Percentiles rank a stretch among this genome's conserved stretches.
phyloP scores from a whole-genome alignment of 2,329 filamentous ascomycete species.

The Clathrospora elynae region DNA sequence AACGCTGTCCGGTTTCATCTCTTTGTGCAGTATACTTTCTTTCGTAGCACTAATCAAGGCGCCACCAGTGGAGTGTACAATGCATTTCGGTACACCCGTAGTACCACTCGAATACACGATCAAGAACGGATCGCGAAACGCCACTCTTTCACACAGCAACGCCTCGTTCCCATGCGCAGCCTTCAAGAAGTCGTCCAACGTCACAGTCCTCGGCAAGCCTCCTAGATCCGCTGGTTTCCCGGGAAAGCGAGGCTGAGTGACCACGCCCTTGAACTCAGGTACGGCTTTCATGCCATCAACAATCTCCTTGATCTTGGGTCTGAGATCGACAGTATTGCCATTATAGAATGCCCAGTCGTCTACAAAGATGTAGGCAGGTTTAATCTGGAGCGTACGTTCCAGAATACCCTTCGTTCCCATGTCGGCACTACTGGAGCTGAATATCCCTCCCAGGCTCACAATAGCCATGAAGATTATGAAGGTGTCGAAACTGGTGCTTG shows the following conservation, averaged over 20 bases:
- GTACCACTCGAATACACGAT: slow-evolving; percentile 81
- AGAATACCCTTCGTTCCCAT: slow-evolving; percentile 81
- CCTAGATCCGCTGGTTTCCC: slow-evolving; percentile 63
- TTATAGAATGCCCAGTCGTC: slow-evolving; percentile 83
- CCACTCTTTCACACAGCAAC: slow-evolving; percentile 63
- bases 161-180: slow-evolving; percentile 47
- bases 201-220: slow-evolving; percentile 55
- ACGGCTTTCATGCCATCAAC: slow-evolving; percentile 66
- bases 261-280: slow-evolving; percentile 64
- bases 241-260: slow-evolving; percentile 69
- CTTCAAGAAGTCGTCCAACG: slow-evolving; percentile 51
- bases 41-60: slow-evolving; percentile 64
- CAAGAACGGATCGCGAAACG: slow-evolving; percentile 75
- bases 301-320: slow-evolving; percentile 72
- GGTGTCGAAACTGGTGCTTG: slow-evolving; percentile 75
- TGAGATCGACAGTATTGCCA: slow-evolving; percentile 72
- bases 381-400: slow-evolving; percentile 74
- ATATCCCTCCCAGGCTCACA: slow-evolving; percentile 73
- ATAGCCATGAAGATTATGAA: slow-evolving; percentile 72
- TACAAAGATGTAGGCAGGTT: slow-evolving; percentile 80
- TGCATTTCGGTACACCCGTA: slow-evolving; percentile 82
- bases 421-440: slow-evolving; percentile 78
- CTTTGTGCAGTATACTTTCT: slow-evolving; percentile 63
- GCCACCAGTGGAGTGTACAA: slow-evolving; percentile 76
- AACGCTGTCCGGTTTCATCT: slow-evolving; percentile 52